Evolutionary conservation across 2,329 filamentous ascomycete genomes (phyloP).

Genomic region (Harringtonia lauricola): DNA sequence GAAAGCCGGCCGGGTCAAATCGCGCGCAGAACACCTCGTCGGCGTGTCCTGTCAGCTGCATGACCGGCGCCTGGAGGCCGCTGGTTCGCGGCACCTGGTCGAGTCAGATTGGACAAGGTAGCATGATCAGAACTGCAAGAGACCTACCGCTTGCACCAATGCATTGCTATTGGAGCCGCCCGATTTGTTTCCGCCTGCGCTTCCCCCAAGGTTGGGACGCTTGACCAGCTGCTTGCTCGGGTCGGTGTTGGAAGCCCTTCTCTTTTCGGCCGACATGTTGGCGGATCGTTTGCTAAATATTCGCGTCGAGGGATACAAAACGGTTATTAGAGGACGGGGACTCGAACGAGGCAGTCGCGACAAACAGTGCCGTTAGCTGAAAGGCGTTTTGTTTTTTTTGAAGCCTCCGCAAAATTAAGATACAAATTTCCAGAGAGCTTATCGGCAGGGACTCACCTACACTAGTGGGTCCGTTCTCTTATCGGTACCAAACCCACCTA

Average conservation of each 20-base stretch:
- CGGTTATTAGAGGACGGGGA: not conserved
- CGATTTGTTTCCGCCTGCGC: conserved; percentile 33
- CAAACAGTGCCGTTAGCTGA: not conserved
- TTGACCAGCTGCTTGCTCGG: conserved; percentile 82
- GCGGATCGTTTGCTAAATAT: not conserved
- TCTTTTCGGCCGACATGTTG: conserved; percentile 84
- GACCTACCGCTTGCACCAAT: conserved; percentile 40
- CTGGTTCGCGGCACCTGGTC: conserved; percentile 61
- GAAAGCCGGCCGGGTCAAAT: conserved; percentile 79
- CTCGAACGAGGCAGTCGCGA: not conserved
- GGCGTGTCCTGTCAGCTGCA: conserved; percentile 76
- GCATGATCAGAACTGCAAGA: too few species aligned
- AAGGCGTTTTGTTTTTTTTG: not conserved
- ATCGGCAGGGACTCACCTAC: not conserved
- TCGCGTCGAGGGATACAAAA: not conserved
- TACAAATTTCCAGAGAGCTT: conserved; percentile 6
- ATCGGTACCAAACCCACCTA: not conserved
- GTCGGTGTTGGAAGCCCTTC: conserved; percentile 67
- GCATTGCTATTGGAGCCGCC: conserved; percentile 26
- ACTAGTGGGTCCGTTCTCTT: conserved; percentile 4
- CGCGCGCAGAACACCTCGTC: conserved; percentile 85
- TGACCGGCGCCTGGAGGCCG: conserved; percentile 76
- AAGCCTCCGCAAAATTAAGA: conserved; percentile 6
- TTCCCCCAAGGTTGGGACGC: conserved; percentile 60
- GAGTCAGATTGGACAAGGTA: too few species aligned